Evolutionary conservation across 176 grass and related monocot species (phyloP).

Genomic region (Oryza glumipatula): DNA sequence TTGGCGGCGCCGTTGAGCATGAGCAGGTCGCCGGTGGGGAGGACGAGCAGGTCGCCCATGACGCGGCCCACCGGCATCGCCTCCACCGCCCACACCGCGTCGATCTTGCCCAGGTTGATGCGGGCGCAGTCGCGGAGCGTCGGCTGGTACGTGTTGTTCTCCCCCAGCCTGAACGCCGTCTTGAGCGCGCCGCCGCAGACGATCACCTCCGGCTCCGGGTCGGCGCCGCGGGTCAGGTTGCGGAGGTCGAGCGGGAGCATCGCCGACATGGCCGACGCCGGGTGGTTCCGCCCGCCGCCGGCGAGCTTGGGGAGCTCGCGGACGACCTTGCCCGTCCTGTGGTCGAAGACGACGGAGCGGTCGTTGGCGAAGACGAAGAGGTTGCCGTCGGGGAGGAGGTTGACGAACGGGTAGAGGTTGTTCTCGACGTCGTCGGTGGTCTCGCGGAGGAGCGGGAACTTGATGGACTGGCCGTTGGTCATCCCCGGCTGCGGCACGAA

Average conservation of each 20-base stretch:
- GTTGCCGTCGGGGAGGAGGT: slow-evolving; percentile 82
- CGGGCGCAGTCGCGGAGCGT: slow-evolving; percentile 70
- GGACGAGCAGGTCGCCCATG: slow-evolving; percentile 90
- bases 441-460: slow-evolving; percentile 52
- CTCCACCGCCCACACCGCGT: slow-evolving; percentile 60
- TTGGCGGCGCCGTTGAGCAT: slow-evolving; percentile 67
- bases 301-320: slow-evolving; percentile 67
- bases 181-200: slow-evolving; percentile 73
- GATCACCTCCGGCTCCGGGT: slow-evolving; percentile 62
- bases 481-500: slow-evolving; percentile 47
- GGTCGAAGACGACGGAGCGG: slow-evolving; percentile 76
- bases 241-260: slow-evolving; percentile 80
- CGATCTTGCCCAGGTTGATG: slow-evolving; percentile 49
- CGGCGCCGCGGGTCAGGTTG: slow-evolving; percentile 10
- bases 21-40: slow-evolving; percentile 81
- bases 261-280: slow-evolving; percentile 71
- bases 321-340: slow-evolving; percentile 43
- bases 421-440: slow-evolving; percentile 87
- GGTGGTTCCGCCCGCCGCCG: slow-evolving; percentile 77
- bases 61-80: slow-evolving; percentile 73
- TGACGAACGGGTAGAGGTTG: slow-evolving; percentile 95
- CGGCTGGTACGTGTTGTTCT: slow-evolving; percentile 42
- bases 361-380: slow-evolving; percentile 93
- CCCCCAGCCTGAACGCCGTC: slow-evolving; percentile 56
- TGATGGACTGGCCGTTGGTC: slow-evolving; percentile 40